Conservation (phyloP, 2,329 filamentous ascomycete genomes). For the Aspergillus sclerotialis region DNA sequence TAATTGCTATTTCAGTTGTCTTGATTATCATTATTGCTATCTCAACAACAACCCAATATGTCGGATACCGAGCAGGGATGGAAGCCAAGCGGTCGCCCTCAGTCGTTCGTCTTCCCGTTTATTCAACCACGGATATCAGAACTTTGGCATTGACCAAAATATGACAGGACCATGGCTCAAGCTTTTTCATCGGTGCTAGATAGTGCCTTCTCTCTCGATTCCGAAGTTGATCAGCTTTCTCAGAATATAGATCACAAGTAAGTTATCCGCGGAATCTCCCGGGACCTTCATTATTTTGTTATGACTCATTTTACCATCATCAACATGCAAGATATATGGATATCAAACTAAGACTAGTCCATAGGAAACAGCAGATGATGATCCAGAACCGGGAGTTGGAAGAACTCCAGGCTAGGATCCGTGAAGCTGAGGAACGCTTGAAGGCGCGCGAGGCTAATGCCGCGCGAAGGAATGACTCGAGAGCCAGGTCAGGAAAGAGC, state of each 20-base stretch:
- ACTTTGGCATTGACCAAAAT: slow-evolving; percentile 16
- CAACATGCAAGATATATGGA: too few species aligned
- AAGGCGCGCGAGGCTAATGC: slow-evolving; percentile 30
- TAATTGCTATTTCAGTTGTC: too few species aligned
- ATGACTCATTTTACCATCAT: too few species aligned
- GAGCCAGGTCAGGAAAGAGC: slow-evolving; percentile 8
- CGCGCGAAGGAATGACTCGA: slow-evolving; percentile 7
- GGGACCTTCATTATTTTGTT: too few species aligned
- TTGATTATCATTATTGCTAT: too few species aligned
- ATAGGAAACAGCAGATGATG: slow-evolving; percentile 75
- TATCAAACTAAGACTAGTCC: too few species aligned
- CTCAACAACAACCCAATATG: slow-evolving; percentile 21
- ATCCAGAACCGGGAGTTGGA: slow-evolving; percentile 74
- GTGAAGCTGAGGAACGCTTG: slow-evolving; percentile 76
- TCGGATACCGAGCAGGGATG: slow-evolving; percentile 68
- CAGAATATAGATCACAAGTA: slow-evolving; percentile 77
- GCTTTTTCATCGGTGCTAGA: slow-evolving; percentile 82
- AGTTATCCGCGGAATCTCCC: too few species aligned
- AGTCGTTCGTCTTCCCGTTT: slow-evolving; percentile 60
- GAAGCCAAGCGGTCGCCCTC: slow-evolving; percentile 73
- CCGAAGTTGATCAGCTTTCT: slow-evolving; percentile 65
- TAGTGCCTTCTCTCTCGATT: slow-evolving; percentile 83
- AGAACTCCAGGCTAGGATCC: slow-evolving; percentile 73
- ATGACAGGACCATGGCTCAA: slow-evolving; percentile 69
- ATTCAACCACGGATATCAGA: slow-evolving; percentile 4